Base-by-base conservation (phyloP, 1,139 yeast species). In the Lodderomyces parapsilosis region DNA sequence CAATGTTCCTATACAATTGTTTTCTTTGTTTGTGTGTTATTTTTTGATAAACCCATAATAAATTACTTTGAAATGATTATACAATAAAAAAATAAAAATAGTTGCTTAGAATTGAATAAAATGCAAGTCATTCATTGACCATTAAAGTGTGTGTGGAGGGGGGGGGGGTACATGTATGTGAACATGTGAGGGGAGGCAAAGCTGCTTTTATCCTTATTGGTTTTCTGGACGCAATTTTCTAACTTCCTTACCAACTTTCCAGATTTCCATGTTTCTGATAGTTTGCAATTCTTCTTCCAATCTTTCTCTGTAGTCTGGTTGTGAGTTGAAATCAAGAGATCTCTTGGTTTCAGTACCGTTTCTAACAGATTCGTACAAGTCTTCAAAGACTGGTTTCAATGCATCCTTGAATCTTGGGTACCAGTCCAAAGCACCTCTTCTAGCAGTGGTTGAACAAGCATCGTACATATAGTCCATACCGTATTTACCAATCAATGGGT, bases 401-500 rank as follows among this genome's bases (percentile, higher is more conserved):
- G 97, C 97, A 62, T 88, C 94, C 84, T 90, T 90, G 89, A 93
- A 93, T 73, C 84, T 78, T 74, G 98, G 99, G 82, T 93, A 91
- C 99, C 99, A 93, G 81, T 93, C 99, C 65, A 93, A 83, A 67
- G 99, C 99, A 82, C 99, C 99, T 81, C 99, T 90, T 83, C 98
- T 89, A 62, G 99, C 99, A 59, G 99, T 93, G 68, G 99, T 93
- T 58, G 99, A 93, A 78, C 99, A 93, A 62, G 99, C 99, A 68
- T 91, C 98, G 84, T 93, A 93, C 99, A 93, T 93, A 93, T 93
- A 93, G 78, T 93, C 99, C 99, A 93, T 93, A 80, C 99, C 99
- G 82, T 93, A 87, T 78, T 88, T 89, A 76, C 99, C 99, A 62
- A 93, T 75, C 80, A 93, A 85, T 75, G 99, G 99, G 87, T 93